Evolutionary conservation across 805 yeast genomes (phyloP), one percentile per base, ranked within the genome.

Genomic region (Candida maris): DNA sequence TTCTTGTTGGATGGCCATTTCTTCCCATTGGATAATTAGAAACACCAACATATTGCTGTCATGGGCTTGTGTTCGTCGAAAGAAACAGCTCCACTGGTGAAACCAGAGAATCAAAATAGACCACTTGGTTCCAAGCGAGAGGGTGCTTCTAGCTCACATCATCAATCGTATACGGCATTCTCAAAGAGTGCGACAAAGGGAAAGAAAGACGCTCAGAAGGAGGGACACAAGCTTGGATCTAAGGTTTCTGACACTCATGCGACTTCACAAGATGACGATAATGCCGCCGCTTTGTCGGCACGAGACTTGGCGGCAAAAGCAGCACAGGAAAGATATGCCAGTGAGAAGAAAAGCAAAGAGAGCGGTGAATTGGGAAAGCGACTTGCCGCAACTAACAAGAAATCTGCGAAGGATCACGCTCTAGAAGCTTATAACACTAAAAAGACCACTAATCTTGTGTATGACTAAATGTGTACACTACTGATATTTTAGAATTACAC

Each of bases 51-150:
- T 13, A 3, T n/a, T 28, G 17, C 17, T 4, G 25, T 14, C 25
- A 54, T 54, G 59, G 59, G 59, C 21, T 14, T 46, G 6, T 54
- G 57, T 26, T 51, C 47, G 15, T 54, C 59, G 1, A 54, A 53
- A 25, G 59, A 52, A 32, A 32, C 38, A 1, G 12, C 38, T 7
- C 36, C 32, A 17, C 31, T 36, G 10, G 24, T 8, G 24, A 8
- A 21, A 8, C 8, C 10, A 21, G 24, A 8, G 12, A 12, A 21
- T 12, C 24, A 21, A 21, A 21, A 21, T 21, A 21, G 24, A 21
- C 10, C 24, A 12, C 12, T 12, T 8, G 24, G 24, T 8, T 12
- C 12, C 10, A 21, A 21, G 8, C 24, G 12, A 21, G 12, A 21
- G 24, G 8, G 8, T 21, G 24, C 12, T 21, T 21, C 24, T 21